phyloP scores from a whole-genome alignment of 2,329 filamentous ascomycete species.

The Cladosporium halotolerans region DNA sequence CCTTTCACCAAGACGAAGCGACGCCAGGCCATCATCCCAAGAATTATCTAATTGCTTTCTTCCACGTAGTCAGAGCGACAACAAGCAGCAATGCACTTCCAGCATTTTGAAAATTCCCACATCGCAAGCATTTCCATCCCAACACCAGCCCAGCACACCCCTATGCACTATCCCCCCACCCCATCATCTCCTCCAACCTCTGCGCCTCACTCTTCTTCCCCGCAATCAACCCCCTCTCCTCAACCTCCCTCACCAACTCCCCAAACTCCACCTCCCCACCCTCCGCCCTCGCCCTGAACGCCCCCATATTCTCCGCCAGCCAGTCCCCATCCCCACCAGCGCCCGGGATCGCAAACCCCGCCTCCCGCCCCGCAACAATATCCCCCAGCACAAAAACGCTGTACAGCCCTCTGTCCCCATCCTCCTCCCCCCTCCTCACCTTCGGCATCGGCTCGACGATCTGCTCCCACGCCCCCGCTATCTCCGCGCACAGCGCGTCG shows the following conservation, averaged over 20 bases:
- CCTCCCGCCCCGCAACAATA: constrained; percentile 28
- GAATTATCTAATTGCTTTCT: background rate
- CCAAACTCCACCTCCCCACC: constrained; percentile 30
- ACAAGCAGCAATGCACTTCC: too few relatives aligned
- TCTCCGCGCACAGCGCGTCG: constrained; percentile 20
- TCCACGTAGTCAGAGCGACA: background rate
- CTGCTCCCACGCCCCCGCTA: constrained; percentile 25
- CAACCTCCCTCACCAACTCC: constrained; percentile 28
- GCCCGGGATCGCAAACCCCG: constrained; percentile 26
- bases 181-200: constrained; percentile 24
- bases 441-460: constrained; percentile 22
- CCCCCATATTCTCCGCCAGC: constrained; percentile 29
- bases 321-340: constrained; percentile 29
- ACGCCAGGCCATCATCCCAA: background rate
- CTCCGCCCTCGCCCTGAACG: constrained; percentile 30
- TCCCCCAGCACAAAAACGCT: constrained; percentile 23
- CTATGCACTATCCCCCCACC: constrained; percentile 23
- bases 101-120: too few relatives aligned
- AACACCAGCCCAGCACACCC: background rate
- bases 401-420: constrained; percentile 20
- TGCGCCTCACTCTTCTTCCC: constrained; percentile 16
- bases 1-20: background rate
- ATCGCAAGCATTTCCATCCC: background rate
- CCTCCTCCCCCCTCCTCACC: constrained; percentile 16
- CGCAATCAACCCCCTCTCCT: constrained; percentile 25